A percentile compares a stretch with the other conserved stretches of the same genome.
Evolutionary conservation across 257 asterid genomes (phyloP).

Genomic region (Solanum megistacrolobum): DNA sequence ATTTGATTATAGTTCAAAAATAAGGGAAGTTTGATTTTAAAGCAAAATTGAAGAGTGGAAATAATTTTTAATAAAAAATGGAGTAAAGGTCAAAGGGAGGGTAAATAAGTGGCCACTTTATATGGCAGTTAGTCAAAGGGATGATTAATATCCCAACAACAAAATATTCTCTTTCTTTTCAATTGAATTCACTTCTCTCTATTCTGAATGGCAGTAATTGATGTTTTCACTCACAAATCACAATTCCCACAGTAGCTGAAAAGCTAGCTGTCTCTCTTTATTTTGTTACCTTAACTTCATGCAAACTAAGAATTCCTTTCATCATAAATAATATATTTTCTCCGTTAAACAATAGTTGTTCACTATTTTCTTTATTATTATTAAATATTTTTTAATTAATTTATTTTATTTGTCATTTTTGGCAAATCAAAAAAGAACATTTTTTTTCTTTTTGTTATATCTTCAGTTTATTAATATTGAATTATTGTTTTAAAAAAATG

Average conservation of each 20-base stretch:
- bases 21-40: not conserved
- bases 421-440: not conserved
- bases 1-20: not conserved
- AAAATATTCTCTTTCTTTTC: not conserved
- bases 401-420: too few relatives aligned
- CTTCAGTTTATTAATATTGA: not conserved
- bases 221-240: not conserved
- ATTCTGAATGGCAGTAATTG: not conserved
- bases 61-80: too few relatives aligned
- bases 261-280: not conserved
- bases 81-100: not conserved
- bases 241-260: not conserved
- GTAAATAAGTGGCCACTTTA: not conserved
- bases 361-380: too few relatives aligned
- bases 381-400: too few relatives aligned
- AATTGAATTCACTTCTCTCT: not conserved
- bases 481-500: too few relatives aligned
- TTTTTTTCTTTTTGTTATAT: too few relatives aligned
- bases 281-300: not conserved
- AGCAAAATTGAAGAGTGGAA: not conserved
- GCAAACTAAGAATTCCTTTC: not conserved
- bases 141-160: not conserved
- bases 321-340: not conserved
- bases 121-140: not conserved
- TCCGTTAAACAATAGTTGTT: too few relatives aligned